Evolutionary conservation across 805 yeast genomes (phyloP).

Genomic region (Starmerella floricola): DNA sequence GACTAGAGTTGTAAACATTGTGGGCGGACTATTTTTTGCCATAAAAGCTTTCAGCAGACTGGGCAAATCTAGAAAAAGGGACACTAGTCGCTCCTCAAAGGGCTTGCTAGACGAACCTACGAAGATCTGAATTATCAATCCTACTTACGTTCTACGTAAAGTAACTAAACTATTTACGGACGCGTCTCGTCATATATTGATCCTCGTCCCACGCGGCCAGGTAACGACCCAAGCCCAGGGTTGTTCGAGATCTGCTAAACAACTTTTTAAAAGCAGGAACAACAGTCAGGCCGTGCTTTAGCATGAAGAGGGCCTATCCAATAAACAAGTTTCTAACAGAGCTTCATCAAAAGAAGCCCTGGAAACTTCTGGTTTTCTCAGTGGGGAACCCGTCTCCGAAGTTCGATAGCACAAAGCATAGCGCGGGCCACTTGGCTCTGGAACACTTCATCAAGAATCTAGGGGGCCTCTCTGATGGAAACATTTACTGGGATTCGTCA

Average conservation of each 20-base stretch:
- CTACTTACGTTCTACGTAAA: too few species aligned
- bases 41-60: constrained; percentile 3
- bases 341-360: constrained; percentile 9
- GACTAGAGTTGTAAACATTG: constrained; percentile 62
- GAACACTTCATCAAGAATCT: constrained; percentile 23
- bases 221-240: too few species aligned
- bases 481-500: constrained; percentile 1
- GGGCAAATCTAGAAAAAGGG: background rate
- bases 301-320: constrained; percentile 11
- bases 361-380: constrained; percentile 28
- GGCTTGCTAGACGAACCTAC: constrained; percentile 12
- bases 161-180: too few species aligned
- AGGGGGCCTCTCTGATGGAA: constrained; percentile 11
- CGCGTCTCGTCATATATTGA: too few species aligned
- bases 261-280: too few species aligned
- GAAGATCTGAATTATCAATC: background rate
- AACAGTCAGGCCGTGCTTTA: background rate
- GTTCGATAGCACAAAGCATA: constrained; percentile 57
- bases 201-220: too few species aligned
- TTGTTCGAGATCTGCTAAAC: too few species aligned
- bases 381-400: constrained; percentile 68
- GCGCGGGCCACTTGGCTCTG: constrained; percentile 55
- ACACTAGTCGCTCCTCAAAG: constrained; percentile 1
- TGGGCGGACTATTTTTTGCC: constrained; percentile 56
- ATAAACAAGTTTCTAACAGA: constrained; percentile 20